phyloP scores from a whole-genome alignment of 2,329 filamentous ascomycete genomes.

The Diaporthe citriasiana region DNA sequence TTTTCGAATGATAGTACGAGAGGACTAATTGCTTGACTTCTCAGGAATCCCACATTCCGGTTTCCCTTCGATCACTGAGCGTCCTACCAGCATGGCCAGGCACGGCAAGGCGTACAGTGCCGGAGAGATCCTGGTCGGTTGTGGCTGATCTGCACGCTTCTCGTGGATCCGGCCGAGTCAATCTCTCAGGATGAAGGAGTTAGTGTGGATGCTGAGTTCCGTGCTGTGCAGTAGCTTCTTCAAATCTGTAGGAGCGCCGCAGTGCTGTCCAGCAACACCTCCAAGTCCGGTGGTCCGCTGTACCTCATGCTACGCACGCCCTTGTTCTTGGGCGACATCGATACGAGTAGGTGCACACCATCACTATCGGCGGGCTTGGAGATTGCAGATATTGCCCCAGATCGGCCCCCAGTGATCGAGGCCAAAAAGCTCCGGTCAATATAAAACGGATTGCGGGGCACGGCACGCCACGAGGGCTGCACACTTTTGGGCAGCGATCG shows the following conservation, averaged over 20 bases:
- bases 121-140: neutral
- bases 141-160: conserved; percentile 25
- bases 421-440: conserved; percentile 26
- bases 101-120: neutral
- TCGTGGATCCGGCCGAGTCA: conserved; percentile 21
- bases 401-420: conserved; percentile 20
- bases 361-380: conserved; percentile 4
- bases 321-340: neutral
- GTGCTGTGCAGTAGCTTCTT: conserved; percentile 20
- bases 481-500: conserved; percentile 19
- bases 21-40: neutral
- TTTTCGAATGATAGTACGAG: neutral
- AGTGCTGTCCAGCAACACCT: neutral
- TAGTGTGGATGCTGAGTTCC: neutral
- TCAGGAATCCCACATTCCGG: too few species aligned
- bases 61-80: neutral
- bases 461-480: conserved; percentile 27
- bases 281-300: conserved; percentile 8
- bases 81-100: neutral
- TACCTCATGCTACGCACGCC: neutral
- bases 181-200: neutral
- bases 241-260: neutral
- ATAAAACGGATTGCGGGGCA: conserved; percentile 24
- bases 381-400: conserved; percentile 9
- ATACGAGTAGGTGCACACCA: conserved; percentile 24